Conservation (phyloP, 768 basidiomycete genomes). For the Termitomyces sp. region DNA sequence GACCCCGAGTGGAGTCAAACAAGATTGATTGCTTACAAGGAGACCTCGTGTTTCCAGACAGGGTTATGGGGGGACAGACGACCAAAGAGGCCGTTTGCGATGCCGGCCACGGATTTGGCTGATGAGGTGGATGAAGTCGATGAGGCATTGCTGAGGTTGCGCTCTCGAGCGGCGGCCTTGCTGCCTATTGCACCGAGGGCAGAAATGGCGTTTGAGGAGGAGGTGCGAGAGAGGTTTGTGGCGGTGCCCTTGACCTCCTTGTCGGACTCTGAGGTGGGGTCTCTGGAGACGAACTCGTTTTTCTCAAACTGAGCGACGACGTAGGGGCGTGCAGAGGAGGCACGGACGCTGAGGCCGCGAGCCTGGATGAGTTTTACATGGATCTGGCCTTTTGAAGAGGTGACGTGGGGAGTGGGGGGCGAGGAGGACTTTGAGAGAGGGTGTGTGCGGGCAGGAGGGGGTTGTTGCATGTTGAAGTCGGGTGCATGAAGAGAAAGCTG, state of each 20-base stretch:
- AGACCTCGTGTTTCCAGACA: conserved; percentile 98
- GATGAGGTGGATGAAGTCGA: conserved; percentile 35
- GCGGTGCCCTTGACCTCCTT: conserved; percentile 86
- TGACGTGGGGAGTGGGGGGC: conserved; percentile 30
- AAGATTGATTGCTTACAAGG: conserved; percentile 67
- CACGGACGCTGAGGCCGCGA: conserved; percentile 70
- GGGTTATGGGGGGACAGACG: conserved; percentile 79
- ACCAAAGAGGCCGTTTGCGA: conserved; percentile 47
- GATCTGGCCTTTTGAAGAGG: conserved; percentile 63
- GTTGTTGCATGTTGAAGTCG: conserved; percentile 73
- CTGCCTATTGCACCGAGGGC: conserved; percentile 59
- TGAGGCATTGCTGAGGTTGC: conserved; percentile 35
- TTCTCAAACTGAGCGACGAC: conserved; percentile 98
- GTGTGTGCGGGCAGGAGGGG: conserved; percentile 38
- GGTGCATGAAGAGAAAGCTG: conserved; percentile 81
- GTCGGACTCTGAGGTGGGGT: conserved; percentile 79
- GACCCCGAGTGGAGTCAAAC: too few relatives aligned
- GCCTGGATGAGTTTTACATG: conserved; percentile 96
- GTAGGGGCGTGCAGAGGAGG: conserved; percentile 69
- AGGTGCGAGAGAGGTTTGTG: conserved; percentile 41
- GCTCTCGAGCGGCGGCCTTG: conserved; percentile 37
- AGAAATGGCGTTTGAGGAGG: conserved; percentile 58
- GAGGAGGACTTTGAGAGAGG: conserved; percentile 13
- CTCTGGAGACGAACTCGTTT: conserved; percentile 94
- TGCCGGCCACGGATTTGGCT: conserved; percentile 17